Evolutionary conservation across 495 filamentous ascomycete genomes (phyloP), one percentile per base, ranked within the genome.

Genomic region (Lichenothelia convexa): DNA sequence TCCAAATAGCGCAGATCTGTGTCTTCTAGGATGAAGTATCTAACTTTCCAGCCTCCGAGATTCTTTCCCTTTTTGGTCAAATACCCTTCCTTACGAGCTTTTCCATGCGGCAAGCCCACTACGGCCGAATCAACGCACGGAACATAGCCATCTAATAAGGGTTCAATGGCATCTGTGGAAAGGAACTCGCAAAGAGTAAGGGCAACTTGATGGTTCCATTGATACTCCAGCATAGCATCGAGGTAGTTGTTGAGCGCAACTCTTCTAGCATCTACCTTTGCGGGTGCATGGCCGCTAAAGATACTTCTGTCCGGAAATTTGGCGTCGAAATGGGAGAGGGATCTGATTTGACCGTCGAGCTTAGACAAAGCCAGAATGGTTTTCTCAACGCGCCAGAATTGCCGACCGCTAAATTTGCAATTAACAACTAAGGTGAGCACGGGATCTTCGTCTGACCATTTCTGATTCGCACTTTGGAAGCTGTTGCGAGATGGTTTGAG

Each of bases 1-100:
- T 97, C 89, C 49, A 83, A 94, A 52, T 97, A 95, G 47, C 77
- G 83, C 43, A 97, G 58, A 23, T 82, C 67, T 12, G 91, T 81
- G 1, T 84, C 84, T 48, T 95, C 82, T 1, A 97, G 68, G 30
- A 93, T 67, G 46, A 97, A 97, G 51, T 80, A 95, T 37, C 89
- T 68, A 12, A 82, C 83, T 53, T 97, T 97, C 89, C 89, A 97
- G n/a, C 89, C 89, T 18, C 89, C 89, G 57, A 95, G 95, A 45
- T 93, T 94, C 62, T 97, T 97, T 18, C 89, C 89, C 38, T 79
- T 65, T 59, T 97, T 97, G 5, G 89, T 94, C 21, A 97, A 62
- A 61, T 94, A 95, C 12, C 89, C 89, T 50, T 76, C 84, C 49
- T 86, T 87, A 42, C 73, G 63, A 1, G 19, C n/a, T 33, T 8